Evolutionary conservation across 805 yeast species (phyloP), one percentile per base, ranked within the genome.

Genomic region (Saccharomyces jurei): DNA sequence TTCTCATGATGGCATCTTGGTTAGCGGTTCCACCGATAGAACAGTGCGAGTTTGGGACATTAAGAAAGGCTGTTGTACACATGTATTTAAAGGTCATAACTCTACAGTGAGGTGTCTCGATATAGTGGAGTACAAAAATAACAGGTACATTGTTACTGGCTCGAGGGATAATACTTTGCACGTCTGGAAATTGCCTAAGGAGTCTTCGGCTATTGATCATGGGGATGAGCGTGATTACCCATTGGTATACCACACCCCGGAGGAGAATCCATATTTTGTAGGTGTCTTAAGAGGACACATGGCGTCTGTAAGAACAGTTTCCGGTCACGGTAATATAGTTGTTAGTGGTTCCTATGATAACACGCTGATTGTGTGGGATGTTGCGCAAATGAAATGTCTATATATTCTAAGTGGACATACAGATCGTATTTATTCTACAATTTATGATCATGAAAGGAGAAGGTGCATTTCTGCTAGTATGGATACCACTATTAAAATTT

Each of bases 41-140:
- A 85, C 96, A 0, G 96, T 94, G 2, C 79, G 99, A 55, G 83
- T 94, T 4, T 94, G 99, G 99, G 89, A 91, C 66, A 82, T 91
- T 57, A 78, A 80, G 54, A 83, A 86, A 25, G 96, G 92, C 1
- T 79, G 79, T 59, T 92, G 98, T 68, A 89, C 97, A 0, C 97
- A 92, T 70, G 81, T 94, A 2, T 89, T 94, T 67, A 77, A 84
- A 54, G 97, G 97, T 0, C 98, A 91, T 65, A 84, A 91, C 0
- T 89, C 97, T 0, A 91, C 98, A 0, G 96, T 91, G 25, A 78
- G 98, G 66, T 92, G 97, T 67, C 75, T 92, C 59, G 96, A 91
- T 59, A 86, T 91, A 50, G 79, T 84, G 28, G 89, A 89, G 25
- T 77, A 78, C 41, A 81, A 82, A 56, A 81, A 82, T 50, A 73